Evolutionary conservation across 192 early-diverging fungal genomes (phyloP), one percentile per base, ranked within the genome.

Genomic region (Chytriomyces hyalinus): DNA sequence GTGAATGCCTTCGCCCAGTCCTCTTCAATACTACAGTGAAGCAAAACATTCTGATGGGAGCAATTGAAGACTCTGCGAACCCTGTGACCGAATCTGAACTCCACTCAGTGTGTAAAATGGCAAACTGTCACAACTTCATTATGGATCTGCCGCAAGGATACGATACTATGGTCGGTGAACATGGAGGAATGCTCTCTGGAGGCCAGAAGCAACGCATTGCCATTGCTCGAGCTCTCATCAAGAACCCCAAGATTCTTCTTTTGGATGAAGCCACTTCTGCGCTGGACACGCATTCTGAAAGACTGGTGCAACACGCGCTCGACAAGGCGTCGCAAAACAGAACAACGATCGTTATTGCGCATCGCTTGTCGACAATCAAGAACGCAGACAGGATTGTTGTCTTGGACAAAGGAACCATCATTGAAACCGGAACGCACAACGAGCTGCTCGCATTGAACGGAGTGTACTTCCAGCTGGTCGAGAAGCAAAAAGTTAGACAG

Each of bases 131-230:
- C 78, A 88, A 91, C 70, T 92, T 91, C 60, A 90, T 96, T 63
- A 85, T 88, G 80, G 76, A 80, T 17, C 84, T 95, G 48, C 87
- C 93, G 6, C 86, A 93, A n/a, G 87, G 91, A 71, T 95, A 94
- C 79, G 90, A 94, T 61, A 97, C 95, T 7, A 78, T 82, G 28
- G 93, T 97, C 46, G 97, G 97, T 78, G 94, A 95, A 91, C 76
- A 78, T 50, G 84, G 82, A 45, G 59, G 73, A 5, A 87, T 93
- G 68, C 77, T 97, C 17, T 93, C 91, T 65, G 95, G 94, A 64
- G 46, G 28, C 48, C 95, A 97, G 81, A 97, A 97, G 81, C 95
- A 97, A 88, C 92, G 97, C 74, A 94, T 97, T 79, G 94, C 95
- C 68, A 97, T 99, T 86, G 96, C 95, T 20, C 89, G 96, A 49